Evolutionary conservation across 345 rosid genomes (phyloP).

Genomic region (Balakata baccata): DNA sequence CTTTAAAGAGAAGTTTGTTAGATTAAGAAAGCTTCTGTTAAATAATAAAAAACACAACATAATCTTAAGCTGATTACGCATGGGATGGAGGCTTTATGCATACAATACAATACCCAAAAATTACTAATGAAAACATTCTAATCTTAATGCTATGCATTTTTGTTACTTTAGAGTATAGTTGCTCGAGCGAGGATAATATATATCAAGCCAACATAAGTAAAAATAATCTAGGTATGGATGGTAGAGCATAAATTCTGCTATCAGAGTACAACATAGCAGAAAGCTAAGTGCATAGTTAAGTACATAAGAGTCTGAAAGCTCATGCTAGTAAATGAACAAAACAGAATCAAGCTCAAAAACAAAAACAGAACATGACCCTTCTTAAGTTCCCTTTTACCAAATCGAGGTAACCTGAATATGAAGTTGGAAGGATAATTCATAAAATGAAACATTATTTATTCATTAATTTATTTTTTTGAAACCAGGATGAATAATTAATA

Average conservation of each 20-base stretch:
- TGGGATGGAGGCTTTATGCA: background rate
- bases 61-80: background rate
- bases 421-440: background rate
- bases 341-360: background rate
- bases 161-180: background rate
- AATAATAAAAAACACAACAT: background rate
- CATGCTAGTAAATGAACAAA: background rate
- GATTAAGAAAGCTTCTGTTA: background rate
- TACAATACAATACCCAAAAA: background rate
- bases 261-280: too few species aligned
- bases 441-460: too few species aligned
- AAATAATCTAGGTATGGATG: background rate
- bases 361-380: background rate
- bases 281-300: background rate
- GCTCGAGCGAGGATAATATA: background rate
- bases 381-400: background rate
- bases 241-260: background rate
- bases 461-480: too few species aligned
- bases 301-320: background rate
- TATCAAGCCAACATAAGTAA: background rate
- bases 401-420: background rate
- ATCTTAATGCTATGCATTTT: background rate
- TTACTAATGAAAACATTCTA: background rate
- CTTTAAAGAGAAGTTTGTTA: constrained; percentile 32
- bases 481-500: too few species aligned